These are phyloP conservation scores for Asclepias syriaca DNA, from an alignment of 257 asterid species.

Conservation along the genomic window DNA sequence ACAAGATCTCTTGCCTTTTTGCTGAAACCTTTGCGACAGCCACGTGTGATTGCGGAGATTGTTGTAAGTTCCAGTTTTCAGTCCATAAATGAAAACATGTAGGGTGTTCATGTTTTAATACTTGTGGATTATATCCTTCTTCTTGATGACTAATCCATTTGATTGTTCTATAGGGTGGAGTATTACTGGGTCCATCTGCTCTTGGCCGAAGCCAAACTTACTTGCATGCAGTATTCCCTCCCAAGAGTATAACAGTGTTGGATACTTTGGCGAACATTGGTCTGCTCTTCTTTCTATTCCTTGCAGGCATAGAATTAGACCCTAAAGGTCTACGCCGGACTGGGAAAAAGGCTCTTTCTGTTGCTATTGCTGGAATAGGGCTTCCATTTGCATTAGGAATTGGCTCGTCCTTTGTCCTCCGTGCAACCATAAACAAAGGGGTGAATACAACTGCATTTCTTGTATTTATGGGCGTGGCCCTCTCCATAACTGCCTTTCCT, in stretches of 20 bases:
- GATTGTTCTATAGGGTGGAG: conserved; percentile 53
- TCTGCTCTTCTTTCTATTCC: conserved; percentile 67
- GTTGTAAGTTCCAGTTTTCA: conserved; percentile 38
- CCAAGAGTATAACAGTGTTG: conserved; percentile 57
- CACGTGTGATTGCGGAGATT: conserved; percentile 79
- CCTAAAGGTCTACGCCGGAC: conserved; percentile 42
- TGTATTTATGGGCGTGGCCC: conserved; percentile 82
- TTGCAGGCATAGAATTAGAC: conserved; percentile 70
- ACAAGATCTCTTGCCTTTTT: conserved; percentile 62
- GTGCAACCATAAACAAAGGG: conserved; percentile 41
- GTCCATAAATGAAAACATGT: not conserved
- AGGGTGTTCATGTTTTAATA: not conserved
- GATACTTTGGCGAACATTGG: conserved; percentile 81
- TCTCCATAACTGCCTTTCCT: conserved; percentile 82
- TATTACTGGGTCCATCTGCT: conserved; percentile 83
- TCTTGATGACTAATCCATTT: not conserved
- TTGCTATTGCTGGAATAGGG: conserved; percentile 71
- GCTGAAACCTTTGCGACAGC: conserved; percentile 64
- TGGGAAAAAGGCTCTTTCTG: conserved; percentile 54
- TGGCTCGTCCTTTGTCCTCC: conserved; percentile 56
- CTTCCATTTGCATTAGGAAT: conserved; percentile 69
- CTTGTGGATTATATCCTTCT: not conserved
- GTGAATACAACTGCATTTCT: conserved; percentile 44
- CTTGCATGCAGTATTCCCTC: conserved; percentile 56
- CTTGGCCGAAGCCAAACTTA: conserved; percentile 50